A percentile compares a stretch with the other conserved stretches of the same genome.
Evolutionary conservation across 768 basidiomycete genomes (phyloP).

Genomic region (Mycena venus): DNA sequence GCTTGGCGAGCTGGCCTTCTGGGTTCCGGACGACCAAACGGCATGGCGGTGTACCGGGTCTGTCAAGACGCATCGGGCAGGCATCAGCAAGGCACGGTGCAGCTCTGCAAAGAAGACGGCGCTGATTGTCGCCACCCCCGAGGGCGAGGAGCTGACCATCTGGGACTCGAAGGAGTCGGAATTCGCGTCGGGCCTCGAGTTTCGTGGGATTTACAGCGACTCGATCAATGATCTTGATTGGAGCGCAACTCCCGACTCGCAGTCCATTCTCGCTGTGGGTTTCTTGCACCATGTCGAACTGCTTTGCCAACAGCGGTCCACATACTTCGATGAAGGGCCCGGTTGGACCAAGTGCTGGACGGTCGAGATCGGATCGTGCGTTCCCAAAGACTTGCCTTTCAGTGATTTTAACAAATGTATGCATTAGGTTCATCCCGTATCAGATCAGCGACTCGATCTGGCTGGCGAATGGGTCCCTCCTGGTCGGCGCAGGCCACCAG

Average conservation of each 20-base stretch:
- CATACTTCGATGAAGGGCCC: conserved; percentile 87
- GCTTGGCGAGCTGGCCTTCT: conserved; percentile 88
- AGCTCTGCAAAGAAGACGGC: conserved; percentile 95
- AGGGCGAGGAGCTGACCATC: conserved; percentile 88
- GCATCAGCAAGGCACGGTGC: conserved; percentile 81
- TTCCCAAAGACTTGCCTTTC: background rate
- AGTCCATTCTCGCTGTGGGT: conserved; percentile 93
- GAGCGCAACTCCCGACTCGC: conserved; percentile 91
- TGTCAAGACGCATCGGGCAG: conserved; percentile 78
- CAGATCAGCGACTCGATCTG: conserved; percentile 93
- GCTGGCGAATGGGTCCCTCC: conserved; percentile 85
- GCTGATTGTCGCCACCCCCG: conserved; percentile 70
- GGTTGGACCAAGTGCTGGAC: conserved; percentile 82
- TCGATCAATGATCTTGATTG: conserved; percentile 89
- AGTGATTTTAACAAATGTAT: background rate
- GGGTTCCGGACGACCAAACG: conserved; percentile 70
- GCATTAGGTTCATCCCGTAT: conserved; percentile 76
- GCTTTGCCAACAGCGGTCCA: conserved; percentile 94
- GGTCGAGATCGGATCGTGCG: conserved; percentile 79
- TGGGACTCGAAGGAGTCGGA: conserved; percentile 98
- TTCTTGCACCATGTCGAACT: conserved; percentile 84
- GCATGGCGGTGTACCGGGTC: conserved; percentile 79
- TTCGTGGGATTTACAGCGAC: conserved; percentile 71
- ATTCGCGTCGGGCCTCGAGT: conserved; percentile 92
- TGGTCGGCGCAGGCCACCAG: conserved; percentile 87